Percentiles rank a stretch among this genome's conserved stretches.
These are phyloP conservation scores for Panaeolus papilionaceus DNA, from an alignment of 768 basidiomycete genomes.

Conservation along the genomic window DNA sequence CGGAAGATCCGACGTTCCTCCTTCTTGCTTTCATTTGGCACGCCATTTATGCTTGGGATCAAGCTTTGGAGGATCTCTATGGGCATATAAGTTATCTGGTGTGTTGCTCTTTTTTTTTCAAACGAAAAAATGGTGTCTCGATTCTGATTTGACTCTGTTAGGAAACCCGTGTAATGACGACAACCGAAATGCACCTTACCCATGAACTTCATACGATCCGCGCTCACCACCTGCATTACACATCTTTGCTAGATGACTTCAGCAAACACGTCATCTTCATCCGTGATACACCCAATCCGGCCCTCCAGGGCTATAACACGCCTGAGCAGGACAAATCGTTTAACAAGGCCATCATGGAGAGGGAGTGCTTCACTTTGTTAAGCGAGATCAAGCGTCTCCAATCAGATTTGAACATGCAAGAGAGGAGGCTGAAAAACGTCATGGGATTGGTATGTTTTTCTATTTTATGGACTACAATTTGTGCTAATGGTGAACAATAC, in stretches of 20 bases:
- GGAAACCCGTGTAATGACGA: constrained; percentile 56
- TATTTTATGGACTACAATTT: neutral
- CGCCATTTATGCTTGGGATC: constrained; percentile 66
- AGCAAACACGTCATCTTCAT: constrained; percentile 58
- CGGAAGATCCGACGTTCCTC: constrained; percentile 60
- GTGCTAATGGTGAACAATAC: neutral
- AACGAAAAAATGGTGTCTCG: neutral
- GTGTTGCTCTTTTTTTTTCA: constrained; percentile 19
- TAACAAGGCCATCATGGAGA: constrained; percentile 37
- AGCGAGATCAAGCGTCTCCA: constrained; percentile 56
- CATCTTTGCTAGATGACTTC: constrained; percentile 61
- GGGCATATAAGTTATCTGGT: constrained; percentile 55
- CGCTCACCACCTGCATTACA: constrained; percentile 65
- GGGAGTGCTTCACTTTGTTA: constrained; percentile 57
- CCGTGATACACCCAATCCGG: constrained; percentile 55
- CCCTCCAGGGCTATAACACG: constrained; percentile 42
- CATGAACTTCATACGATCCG: constrained; percentile 62
- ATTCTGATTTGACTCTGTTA: constrained; percentile 25
- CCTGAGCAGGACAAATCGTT: constrained; percentile 31
- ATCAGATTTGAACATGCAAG: constrained; percentile 47
- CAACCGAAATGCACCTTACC: constrained; percentile 51
- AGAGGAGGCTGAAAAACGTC: constrained; percentile 53
- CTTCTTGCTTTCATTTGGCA: constrained; percentile 63
- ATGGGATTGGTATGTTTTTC: constrained; percentile 46
- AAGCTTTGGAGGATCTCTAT: constrained; percentile 60